A percentile compares a stretch with the other conserved stretches of the same genome.
phyloP scores from a whole-genome alignment of 352 stramenopile genomes.

The Thalassiosira ordinaria region DNA sequence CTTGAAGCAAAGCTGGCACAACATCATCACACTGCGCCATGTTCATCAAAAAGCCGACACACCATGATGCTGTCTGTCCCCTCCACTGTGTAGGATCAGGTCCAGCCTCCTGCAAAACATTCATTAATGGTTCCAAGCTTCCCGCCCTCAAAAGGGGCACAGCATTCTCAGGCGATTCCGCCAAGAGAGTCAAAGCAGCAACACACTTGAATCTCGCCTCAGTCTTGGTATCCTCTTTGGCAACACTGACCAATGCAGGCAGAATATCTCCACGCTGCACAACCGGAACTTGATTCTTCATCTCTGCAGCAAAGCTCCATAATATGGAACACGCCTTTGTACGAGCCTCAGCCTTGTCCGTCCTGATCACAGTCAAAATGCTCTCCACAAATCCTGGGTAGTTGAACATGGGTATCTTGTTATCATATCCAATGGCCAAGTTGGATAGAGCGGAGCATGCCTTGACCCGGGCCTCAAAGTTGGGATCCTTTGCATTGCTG shows the following conservation, averaged over 20 bases:
- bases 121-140: slow-evolving; percentile 79
- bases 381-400: slow-evolving; percentile 85
- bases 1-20: slow-evolving; percentile 73
- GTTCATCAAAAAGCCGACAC: slow-evolving; percentile 87
- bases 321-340: slow-evolving; percentile 86
- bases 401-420: slow-evolving; percentile 87
- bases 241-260: slow-evolving; percentile 77
- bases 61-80: slow-evolving; percentile 86
- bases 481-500: slow-evolving; percentile 59
- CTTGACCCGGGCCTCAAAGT: slow-evolving; percentile 82
- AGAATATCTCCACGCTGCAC: slow-evolving; percentile 84
- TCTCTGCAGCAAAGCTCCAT: slow-evolving; percentile 86
- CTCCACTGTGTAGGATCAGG: slow-evolving; percentile 85
- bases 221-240: slow-evolving; percentile 82
- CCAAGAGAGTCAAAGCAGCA: slow-evolving; percentile 81
- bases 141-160: slow-evolving; percentile 78
- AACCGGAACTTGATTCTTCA: slow-evolving; percentile 86
- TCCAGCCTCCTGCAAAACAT: slow-evolving; percentile 83
- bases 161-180: slow-evolving; percentile 82
- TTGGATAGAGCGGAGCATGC: slow-evolving; percentile 85
- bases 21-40: slow-evolving; percentile 86
- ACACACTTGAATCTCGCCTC: slow-evolving; percentile 86
- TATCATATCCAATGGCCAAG: slow-evolving; percentile 86
- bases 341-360: slow-evolving; percentile 77
- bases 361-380: slow-evolving; percentile 85